Evolutionary conservation across 306 rosid species (phyloP).

Genomic region (Pachyrhizus erosus): DNA sequence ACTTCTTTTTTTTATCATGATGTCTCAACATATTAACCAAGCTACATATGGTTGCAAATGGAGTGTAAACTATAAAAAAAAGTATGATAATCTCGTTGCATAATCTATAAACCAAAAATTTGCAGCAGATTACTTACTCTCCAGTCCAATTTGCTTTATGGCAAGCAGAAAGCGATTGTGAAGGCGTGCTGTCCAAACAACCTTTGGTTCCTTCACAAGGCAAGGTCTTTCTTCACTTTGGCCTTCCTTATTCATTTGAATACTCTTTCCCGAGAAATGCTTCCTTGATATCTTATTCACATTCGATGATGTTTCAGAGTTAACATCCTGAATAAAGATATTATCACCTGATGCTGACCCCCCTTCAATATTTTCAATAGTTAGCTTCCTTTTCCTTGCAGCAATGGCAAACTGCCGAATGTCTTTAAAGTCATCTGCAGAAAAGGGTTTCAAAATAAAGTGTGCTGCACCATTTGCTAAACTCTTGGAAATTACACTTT

Average conservation of each 20-base stretch:
- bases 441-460: constrained; percentile 62
- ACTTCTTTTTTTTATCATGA: neutral
- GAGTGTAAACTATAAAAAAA: too few species aligned
- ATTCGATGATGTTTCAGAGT: neutral
- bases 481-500: constrained; percentile 50
- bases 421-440: constrained; percentile 53
- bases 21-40: neutral
- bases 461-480: constrained; percentile 51
- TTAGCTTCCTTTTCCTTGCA: constrained; percentile 42
- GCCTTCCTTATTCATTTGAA: neutral
- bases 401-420: constrained; percentile 55
- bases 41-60: neutral
- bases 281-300: neutral
- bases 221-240: neutral
- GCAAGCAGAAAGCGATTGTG: constrained; percentile 70
- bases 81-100: neutral
- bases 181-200: constrained; percentile 71
- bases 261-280: constrained; percentile 32
- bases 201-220: constrained; percentile 54
- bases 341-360: neutral
- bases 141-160: constrained; percentile 58
- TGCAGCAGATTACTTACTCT: constrained; percentile 56
- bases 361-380: constrained; percentile 7
- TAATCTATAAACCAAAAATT: neutral
- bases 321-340: neutral